A percentile compares a stretch with the other conserved stretches of the same genome.
Conservation (phyloP, 768 basidiomycete genomes). For the Asterophora parasitica region DNA sequence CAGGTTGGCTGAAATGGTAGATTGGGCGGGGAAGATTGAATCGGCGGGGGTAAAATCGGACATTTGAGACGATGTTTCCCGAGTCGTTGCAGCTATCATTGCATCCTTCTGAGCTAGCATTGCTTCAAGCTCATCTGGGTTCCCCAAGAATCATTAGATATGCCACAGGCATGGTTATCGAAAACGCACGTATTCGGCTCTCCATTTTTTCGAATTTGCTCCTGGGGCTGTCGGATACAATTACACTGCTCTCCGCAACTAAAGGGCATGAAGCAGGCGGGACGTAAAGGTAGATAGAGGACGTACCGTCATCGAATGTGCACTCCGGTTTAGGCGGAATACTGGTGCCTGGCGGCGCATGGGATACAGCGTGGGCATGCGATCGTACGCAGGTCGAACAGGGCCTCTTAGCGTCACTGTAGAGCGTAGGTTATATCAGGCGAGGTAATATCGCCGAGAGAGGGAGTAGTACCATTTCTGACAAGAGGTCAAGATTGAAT, state of each 20-base stretch:
- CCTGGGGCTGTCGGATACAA: slow-evolving; percentile 46
- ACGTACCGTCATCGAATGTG: slow-evolving; percentile 69
- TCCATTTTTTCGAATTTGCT: slow-evolving; percentile 62
- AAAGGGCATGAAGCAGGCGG: not conserved
- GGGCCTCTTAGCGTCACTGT: slow-evolving; percentile 70
- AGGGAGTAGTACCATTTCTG: slow-evolving; percentile 55
- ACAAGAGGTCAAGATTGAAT: not conserved
- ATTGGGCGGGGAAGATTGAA: not conserved
- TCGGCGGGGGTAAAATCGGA: slow-evolving; percentile 6
- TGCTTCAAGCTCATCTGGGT: slow-evolving; percentile 60
- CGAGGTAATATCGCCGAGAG: slow-evolving; percentile 3
- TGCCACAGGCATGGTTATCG: not conserved
- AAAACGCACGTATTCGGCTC: slow-evolving; percentile 56
- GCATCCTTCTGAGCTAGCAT: slow-evolving; percentile 57
- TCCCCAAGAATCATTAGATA: slow-evolving; percentile 1
- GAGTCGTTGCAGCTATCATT: slow-evolving; percentile 10
- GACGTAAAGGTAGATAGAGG: not conserved
- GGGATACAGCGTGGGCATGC: slow-evolving; percentile 62
- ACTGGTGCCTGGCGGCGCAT: slow-evolving; percentile 51
- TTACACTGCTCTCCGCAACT: slow-evolving; percentile 37
- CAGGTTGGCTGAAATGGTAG: not conserved
- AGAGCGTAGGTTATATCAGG: not conserved
- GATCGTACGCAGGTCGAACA: slow-evolving; percentile 77
- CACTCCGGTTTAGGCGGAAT: slow-evolving; percentile 60
- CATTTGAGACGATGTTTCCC: slow-evolving; percentile 10